phyloP scores from a whole-genome alignment of 495 filamentous ascomycete genomes.

The Penicillium simplicissimum region DNA sequence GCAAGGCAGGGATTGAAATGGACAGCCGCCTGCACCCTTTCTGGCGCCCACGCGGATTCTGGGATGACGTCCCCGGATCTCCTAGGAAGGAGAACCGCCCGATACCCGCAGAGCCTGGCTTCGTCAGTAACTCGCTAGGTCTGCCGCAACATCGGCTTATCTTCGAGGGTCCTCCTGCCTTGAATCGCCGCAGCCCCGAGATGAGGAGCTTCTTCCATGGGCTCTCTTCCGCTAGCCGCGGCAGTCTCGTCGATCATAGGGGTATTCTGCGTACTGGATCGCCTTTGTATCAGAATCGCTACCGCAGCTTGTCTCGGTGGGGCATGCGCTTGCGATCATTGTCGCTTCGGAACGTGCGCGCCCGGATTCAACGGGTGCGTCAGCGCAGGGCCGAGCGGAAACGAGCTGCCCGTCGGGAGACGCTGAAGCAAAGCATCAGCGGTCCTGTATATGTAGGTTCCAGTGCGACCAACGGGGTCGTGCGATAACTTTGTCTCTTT shows the following conservation, averaged over 20 bases:
- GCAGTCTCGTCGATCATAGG: constrained; percentile 33
- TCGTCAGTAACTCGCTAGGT: constrained; percentile 54
- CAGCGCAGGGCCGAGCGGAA: constrained; percentile 56
- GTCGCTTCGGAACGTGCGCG: constrained; percentile 51
- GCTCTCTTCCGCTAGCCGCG: constrained; percentile 31
- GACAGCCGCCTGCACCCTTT: constrained; percentile 70
- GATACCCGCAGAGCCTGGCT: constrained; percentile 24
- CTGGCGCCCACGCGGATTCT: constrained; percentile 76
- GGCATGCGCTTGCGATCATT: constrained; percentile 55
- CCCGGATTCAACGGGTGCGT: constrained; percentile 57
- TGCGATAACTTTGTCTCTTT: constrained; percentile 10
- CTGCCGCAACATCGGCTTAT: constrained; percentile 55
- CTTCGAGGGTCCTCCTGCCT: constrained; percentile 38
- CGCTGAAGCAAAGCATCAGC: constrained; percentile 68
- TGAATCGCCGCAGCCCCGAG: constrained; percentile 45
- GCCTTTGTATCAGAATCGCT: constrained; percentile 37
- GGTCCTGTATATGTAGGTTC: constrained; percentile 38
- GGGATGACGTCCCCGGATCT: constrained; percentile 58
- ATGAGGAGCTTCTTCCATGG: constrained; percentile 30
- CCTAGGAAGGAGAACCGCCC: constrained; percentile 26
- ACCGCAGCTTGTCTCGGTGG: constrained; percentile 47
- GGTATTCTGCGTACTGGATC: constrained; percentile 33
- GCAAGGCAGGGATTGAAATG: constrained; percentile 43
- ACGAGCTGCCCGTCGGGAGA: constrained; percentile 62
- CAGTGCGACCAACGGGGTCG: constrained; percentile 23